Evolutionary conservation across 2,329 filamentous ascomycete species (phyloP).

Genomic region (Zymoseptoria passerinii): DNA sequence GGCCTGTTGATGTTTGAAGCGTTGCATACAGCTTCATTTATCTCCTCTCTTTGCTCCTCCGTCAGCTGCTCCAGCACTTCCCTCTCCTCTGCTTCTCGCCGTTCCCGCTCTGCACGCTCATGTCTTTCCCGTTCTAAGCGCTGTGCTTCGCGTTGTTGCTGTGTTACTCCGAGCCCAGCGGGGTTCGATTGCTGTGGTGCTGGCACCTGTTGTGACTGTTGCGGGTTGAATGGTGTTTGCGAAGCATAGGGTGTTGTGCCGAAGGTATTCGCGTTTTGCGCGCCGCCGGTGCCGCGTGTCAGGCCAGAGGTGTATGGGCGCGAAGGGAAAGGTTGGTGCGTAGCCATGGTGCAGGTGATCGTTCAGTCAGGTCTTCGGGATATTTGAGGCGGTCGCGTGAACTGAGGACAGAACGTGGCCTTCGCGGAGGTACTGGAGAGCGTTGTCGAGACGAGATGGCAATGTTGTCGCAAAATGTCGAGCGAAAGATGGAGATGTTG

Average conservation of each 20-base stretch:
- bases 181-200: constrained; percentile 23
- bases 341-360: constrained; percentile 38
- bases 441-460: neutral
- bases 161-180: constrained; percentile 26
- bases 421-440: neutral
- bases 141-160: constrained; percentile 35
- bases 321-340: constrained; percentile 48
- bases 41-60: constrained; percentile 87
- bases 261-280: constrained; percentile 23
- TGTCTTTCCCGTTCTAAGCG: constrained; percentile 35
- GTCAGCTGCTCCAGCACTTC: constrained; percentile 51
- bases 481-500: neutral
- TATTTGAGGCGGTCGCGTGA: neutral
- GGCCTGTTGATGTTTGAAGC: neutral
- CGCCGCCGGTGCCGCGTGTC: constrained; percentile 24
- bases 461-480: neutral
- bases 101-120: constrained; percentile 36
- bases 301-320: constrained; percentile 39
- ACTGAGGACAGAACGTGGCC: neutral
- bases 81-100: constrained; percentile 36
- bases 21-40: constrained; percentile 68
- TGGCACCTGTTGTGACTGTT: constrained; percentile 11
- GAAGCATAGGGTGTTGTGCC: constrained; percentile 24
- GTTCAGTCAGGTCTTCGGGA: neutral
- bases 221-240: constrained; percentile 29